phyloP scores from a whole-genome alignment of 805 yeast species.

The Teunomyces cretensis region DNA sequence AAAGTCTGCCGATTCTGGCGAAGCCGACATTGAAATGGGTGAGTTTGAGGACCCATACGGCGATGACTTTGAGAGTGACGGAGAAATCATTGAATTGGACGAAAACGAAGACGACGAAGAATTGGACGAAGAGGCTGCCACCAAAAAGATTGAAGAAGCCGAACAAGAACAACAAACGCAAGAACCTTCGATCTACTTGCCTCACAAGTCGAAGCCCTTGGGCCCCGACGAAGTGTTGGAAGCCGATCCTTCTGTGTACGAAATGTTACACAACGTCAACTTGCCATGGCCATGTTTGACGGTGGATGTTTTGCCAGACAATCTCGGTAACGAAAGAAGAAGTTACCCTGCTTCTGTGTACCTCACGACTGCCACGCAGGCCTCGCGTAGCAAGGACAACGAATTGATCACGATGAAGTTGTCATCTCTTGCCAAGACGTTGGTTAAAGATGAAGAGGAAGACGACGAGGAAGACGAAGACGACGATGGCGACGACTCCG shows the following conservation, averaged over 20 bases:
- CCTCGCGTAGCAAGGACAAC: slow-evolving; percentile 81
- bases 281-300: slow-evolving; percentile 98
- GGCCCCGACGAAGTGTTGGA: slow-evolving; percentile 96
- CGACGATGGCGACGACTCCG: slow-evolving; percentile 66
- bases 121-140: slow-evolving; percentile 30
- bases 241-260: slow-evolving; percentile 94
- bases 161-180: slow-evolving; percentile 32
- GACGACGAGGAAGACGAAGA: slow-evolving; percentile 75
- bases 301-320: slow-evolving; percentile 84
- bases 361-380: slow-evolving; percentile 92
- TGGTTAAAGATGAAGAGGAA: slow-evolving; percentile 79
- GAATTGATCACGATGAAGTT: slow-evolving; percentile 83
- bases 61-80: slow-evolving; percentile 91
- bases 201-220: slow-evolving; percentile 83
- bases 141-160: slow-evolving; percentile 36
- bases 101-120: slow-evolving; percentile 41
- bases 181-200: slow-evolving; percentile 65
- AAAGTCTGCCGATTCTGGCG: slow-evolving; percentile 18
- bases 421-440: slow-evolving; percentile 77
- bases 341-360: slow-evolving; percentile 84
- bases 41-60: slow-evolving; percentile 88
- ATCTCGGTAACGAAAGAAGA: slow-evolving; percentile 84
- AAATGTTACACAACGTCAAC: slow-evolving; percentile 92
- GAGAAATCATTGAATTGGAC: slow-evolving; percentile 81
- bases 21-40: slow-evolving; percentile 61